Base-by-base conservation (phyloP, 192 early-diverging fungal species). In the Coemansia sp. region DNA sequence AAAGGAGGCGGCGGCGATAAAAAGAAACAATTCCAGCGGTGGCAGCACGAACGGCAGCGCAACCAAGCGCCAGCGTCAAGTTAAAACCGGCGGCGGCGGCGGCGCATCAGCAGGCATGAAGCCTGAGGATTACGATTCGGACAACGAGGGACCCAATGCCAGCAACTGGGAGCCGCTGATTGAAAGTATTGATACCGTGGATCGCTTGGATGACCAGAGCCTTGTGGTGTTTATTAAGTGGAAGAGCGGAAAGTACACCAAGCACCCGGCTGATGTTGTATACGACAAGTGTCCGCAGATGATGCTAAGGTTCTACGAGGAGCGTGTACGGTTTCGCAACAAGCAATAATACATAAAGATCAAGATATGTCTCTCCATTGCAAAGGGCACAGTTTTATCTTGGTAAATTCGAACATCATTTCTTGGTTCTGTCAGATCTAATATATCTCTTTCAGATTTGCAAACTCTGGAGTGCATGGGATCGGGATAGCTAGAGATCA, bases 251-350 rank as follows among this genome's bases (percentile, higher is more conserved):
- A 34, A 62, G 33, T 40, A 61, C 35, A 76, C 80, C 13, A 66
- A 68, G 56, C 83, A 86, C 45, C 66, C 76, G 0, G 62, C 68
- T 17, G 63, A 69, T 54, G 43, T 55, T 4, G 77, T 70, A 1
- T 82, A 83, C 68, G 13, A 62, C 25, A 77, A 77, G 59, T 83
- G 76, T 23, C 82, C 85, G 7, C 71, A 73, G 60, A 55, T 54
- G 40, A 73, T 86, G 70, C 81, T 86, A 38, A 69, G 67, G 50
- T 86, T 84, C 58, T 86, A 84, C 68, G 85, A 86, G 69, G 66
- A 56, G 54, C 85, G 82, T 38, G 68, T 86, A 45, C 76, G 81
- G 59, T 86, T 86, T 64, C 66, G 77, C 25, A 53, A 59, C 38
- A 71, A 65, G 64, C 59, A 67, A 41, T n/a, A 15, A 20, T 15